Base-by-base conservation (phyloP, 108 stramenopile genomes). In the Skeletonema tropicum region DNA sequence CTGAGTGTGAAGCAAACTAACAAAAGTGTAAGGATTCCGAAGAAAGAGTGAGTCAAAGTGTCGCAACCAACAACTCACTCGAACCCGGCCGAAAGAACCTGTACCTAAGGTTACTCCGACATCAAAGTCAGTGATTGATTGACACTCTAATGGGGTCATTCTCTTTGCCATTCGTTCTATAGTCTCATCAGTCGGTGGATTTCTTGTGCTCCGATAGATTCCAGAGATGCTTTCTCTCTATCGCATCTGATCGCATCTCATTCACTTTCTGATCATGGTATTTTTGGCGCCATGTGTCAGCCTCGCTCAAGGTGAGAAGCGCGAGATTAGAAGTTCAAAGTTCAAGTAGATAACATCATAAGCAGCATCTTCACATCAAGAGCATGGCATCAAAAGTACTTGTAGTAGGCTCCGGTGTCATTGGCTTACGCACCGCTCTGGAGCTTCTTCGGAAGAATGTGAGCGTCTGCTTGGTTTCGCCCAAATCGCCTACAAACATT, bases 41-140 rank as follows among this genome's bases (percentile, higher is more conserved):
- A 41, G 39, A 41, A 41, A 41, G 39, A 12, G 13, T 41, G 42
- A n/a, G 15, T n/a, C 5, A 45, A n/a, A n/a, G 15, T 45, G 15
- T 45, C 1, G 3, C 3, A 15, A 7, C 7, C 33, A 35, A 35
- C 15, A 45, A 45, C 42, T 45, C 42, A 45, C 42, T 49, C 94
- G 83, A 38, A 95, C 94, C 6, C 94, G 83, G 1, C 94, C 92
- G 55, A 93, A 95, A 5, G 91, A 92, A 3, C 92, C 94, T 9
- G 94, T 95, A 17, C 94, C 94, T 19, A 95, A 84, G 12, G 92
- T 95, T 21, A 92, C 89, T 41, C 91, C 91, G 23, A 93, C 38
- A 17, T 93, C 80, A 52, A 95, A 95, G 74, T 93, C 91, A 7
- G 66, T 33, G 21, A 82, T 61, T 41, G 69, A 67, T 13, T 46